phyloP scores from a whole-genome alignment of 371 early-diverging fungal species.

The Apophysomyces sp. region DNA sequence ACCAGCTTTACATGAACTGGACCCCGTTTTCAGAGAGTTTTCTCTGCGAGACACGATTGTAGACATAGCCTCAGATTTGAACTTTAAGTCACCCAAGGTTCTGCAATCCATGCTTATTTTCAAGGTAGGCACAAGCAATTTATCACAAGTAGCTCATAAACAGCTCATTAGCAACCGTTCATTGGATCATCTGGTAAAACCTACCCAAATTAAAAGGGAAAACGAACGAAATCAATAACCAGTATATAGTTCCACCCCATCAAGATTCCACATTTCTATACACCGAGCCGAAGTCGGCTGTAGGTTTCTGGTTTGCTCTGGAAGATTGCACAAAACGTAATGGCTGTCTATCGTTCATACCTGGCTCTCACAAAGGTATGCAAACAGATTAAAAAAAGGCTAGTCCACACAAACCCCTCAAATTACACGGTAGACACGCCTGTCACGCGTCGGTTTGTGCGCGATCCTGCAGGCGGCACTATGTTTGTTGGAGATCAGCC shows the following conservation, averaged over 20 bases:
- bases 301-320: slow-evolving; percentile 93
- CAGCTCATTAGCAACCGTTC: slow-evolving; percentile 69
- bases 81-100: slow-evolving; percentile 70
- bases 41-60: slow-evolving; percentile 56
- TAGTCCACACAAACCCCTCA: not conserved
- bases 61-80: slow-evolving; percentile 61
- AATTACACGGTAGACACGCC: slow-evolving; percentile 43
- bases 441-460: slow-evolving; percentile 75
- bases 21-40: slow-evolving; percentile 70
- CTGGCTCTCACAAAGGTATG: slow-evolving; percentile 82
- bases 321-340: slow-evolving; percentile 89
- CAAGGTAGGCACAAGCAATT: slow-evolving; percentile 51
- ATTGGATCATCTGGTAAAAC: slow-evolving; percentile 69
- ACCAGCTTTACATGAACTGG: slow-evolving; percentile 72
- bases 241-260: slow-evolving; percentile 62
- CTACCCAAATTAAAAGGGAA: not conserved
- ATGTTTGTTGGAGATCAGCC: slow-evolving; percentile 55
- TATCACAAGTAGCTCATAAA: too few relatives aligned
- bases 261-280: slow-evolving; percentile 93
- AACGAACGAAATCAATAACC: not conserved
- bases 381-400: not conserved
- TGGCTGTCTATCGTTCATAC: slow-evolving; percentile 87
- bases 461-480: slow-evolving; percentile 56
- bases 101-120: slow-evolving; percentile 93
- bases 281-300: slow-evolving; percentile 82